Evolutionary conservation across 2,329 filamentous ascomycete species (phyloP).

Genomic region (Macrophomina phaseolina): DNA sequence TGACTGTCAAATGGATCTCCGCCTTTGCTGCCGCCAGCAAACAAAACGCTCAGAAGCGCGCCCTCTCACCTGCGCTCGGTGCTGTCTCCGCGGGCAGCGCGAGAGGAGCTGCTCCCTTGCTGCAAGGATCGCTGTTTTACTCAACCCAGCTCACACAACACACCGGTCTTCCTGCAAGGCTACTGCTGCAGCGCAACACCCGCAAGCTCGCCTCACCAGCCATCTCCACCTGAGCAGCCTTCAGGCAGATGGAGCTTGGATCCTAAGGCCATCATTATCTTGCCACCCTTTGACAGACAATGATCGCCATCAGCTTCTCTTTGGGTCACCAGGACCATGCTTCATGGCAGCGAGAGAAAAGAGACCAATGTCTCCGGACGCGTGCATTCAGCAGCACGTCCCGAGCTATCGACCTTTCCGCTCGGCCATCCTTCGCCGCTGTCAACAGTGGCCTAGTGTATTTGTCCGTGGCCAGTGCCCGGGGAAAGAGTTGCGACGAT

Average conservation of each 20-base stretch:
- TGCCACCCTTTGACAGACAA: too few species aligned
- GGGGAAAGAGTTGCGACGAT: slow-evolving; percentile 1
- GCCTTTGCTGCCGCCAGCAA: slow-evolving; percentile 1
- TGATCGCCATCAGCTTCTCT: too few species aligned
- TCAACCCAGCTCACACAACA: not conserved
- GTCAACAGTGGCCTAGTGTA: not conserved
- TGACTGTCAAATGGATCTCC: not conserved
- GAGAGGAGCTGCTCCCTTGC: not conserved
- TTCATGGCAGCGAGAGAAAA: too few species aligned
- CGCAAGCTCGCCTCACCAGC: not conserved
- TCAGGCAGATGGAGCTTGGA: not conserved
- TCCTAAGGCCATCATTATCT: not conserved
- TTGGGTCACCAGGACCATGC: too few species aligned
- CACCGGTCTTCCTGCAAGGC: slow-evolving; percentile 4
- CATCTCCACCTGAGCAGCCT: too few species aligned
- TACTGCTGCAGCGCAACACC: not conserved
- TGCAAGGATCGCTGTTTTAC: slow-evolving; percentile 1
- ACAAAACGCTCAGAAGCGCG: slow-evolving; percentile 16
- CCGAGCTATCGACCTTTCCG: not conserved
- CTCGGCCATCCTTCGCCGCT: not conserved
- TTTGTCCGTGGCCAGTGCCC: not conserved
- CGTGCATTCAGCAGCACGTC: too few species aligned
- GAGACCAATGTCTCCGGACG: not conserved
- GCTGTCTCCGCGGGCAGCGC: slow-evolving; percentile 3
- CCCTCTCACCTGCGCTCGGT: not conserved